Evolutionary conservation across 2,329 filamentous ascomycete genomes (phyloP), one percentile per base, ranked within the genome.

Genomic region (Scopulariopsis brevicaulis): DNA sequence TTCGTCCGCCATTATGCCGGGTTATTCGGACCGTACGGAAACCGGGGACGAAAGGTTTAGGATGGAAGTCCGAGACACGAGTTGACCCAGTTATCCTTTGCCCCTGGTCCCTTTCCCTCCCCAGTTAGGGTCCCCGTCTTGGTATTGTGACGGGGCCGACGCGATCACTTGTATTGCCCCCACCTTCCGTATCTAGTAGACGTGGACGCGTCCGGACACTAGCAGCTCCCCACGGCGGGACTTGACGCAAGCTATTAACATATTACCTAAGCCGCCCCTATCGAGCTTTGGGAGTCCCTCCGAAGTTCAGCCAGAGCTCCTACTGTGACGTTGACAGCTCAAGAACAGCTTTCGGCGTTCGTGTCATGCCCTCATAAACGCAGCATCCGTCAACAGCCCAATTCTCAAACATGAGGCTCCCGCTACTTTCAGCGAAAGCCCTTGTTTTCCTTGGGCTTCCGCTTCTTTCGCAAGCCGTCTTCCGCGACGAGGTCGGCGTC

Each of bases 401-500:
- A 54, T 46, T 35, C 25, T 11, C 56, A 55, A 63, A 46, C 28
- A 64, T 64, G 63, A 62, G 63, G 59, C 58, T 59, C n/a, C 56
- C 62, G 57, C 59, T 62, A 46, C 56, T 57, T 59, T 55, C 57
- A 53, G 59, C 58, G 43, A 57, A 59, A 43, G 58, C 60, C 55
- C 53, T 59, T 50, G 59, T 63, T 52, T 65, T 75, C 34, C 65
- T 74, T 63, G 72, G 68, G 63, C 67, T 74, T 53, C 70, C 72
- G 58, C 66, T 72, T 54, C 65, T 74, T 54, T 75, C 82, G 56
- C 65, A 64, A 7, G 89, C 91, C 63, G 84, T 97, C 60, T 96
- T 91, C 75, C 79, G 82, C 64, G 94, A 99, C 69, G 93, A 99
- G 72, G 91, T 95, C 64, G 92, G 86, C 75, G 82, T 90, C 65